Evolutionary conservation across 108 stramenopile species (phyloP), one percentile per base, ranked within the genome.

Genomic region (Cyclotella baltica): DNA sequence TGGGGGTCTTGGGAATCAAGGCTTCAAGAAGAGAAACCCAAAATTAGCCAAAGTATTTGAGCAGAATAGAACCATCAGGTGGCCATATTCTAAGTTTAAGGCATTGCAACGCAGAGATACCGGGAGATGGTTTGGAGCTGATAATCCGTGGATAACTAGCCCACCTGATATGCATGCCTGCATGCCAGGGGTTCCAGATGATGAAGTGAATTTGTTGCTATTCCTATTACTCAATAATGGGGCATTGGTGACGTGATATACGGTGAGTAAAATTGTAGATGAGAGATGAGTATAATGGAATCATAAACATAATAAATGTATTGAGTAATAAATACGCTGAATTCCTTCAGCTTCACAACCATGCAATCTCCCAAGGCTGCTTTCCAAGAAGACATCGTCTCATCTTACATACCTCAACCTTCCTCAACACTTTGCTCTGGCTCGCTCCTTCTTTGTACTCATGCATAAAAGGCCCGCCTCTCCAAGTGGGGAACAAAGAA

Each of bases 181-280:
- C 30, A 80, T 80, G 79, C 79, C 79, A 18, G 79, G 79, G 4
- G 67, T 80, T 3, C 79, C 79, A 18, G 79, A 80, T 34, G 79
- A 80, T 61, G 67, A 73, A 50, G 73, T 43, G 31, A 74, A 66
- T 47, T 30, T 80, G 31, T 34, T 80, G 23, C 47, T 79, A 6
- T 73, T 35, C 27, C 29, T 72, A 30, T 23, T 79, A 4, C 3
- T 70, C 51, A 9, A 55, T 55, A 10, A 43, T 43, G 40, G 40
- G 40, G 13, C 10, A 13, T 10, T 43, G 40, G 40, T 43, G 40
- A 43, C 13, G 13, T 13, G 10, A 43, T 6, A 10, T 10, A 43
- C 13, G 13, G n/a, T n/a, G n/a, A n/a, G n/a, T 43, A 13, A 43
- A 43, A 43, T 43, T 43, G 40, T 10, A 10, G 40, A 43, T 10